phyloP scores from a whole-genome alignment of 2,329 filamentous ascomycete species.

The Aspergillus glaucus region DNA sequence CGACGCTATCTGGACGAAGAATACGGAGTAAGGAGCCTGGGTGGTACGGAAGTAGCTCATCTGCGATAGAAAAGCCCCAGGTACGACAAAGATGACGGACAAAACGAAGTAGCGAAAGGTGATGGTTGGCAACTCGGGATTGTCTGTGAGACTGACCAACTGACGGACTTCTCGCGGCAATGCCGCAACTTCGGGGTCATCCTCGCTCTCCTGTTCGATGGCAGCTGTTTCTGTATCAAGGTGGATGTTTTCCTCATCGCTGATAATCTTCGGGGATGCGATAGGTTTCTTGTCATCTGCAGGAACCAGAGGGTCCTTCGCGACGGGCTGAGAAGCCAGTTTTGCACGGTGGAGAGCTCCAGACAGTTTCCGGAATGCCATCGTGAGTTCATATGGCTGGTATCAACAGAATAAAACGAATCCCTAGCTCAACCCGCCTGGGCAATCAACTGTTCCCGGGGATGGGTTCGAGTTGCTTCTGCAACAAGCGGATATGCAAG shows the following conservation, averaged over 20 bases:
- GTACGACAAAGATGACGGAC: conserved; percentile 49
- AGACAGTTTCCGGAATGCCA: background rate
- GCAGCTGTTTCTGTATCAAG: conserved; percentile 11
- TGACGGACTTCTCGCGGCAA: conserved; percentile 52
- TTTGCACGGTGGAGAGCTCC: background rate
- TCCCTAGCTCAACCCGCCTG: background rate
- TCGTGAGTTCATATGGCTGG: background rate
- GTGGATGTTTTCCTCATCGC: conserved; percentile 14
- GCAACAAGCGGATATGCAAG: background rate
- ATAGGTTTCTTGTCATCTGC: background rate
- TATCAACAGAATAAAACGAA: background rate
- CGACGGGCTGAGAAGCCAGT: background rate
- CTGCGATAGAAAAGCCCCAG: conserved; percentile 53
- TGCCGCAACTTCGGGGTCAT: conserved; percentile 48
- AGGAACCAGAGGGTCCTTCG: background rate
- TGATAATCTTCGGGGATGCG: conserved; percentile 1
- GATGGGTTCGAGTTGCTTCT: background rate
- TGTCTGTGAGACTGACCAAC: conserved; percentile 53
- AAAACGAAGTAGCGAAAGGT: conserved; percentile 57
- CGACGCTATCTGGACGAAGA: conserved; percentile 56
- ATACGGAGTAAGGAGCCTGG: conserved; percentile 53
- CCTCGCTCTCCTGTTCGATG: conserved; percentile 28
- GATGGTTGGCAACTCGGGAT: conserved; percentile 50
- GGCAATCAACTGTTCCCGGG: too few species aligned
- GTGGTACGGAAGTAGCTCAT: conserved; percentile 55